A percentile compares a stretch with the other conserved stretches of the same genome.
These are phyloP conservation scores for Cynanchum wilfordii DNA, from an alignment of 257 asterid genomes.

Conservation along the genomic window DNA sequence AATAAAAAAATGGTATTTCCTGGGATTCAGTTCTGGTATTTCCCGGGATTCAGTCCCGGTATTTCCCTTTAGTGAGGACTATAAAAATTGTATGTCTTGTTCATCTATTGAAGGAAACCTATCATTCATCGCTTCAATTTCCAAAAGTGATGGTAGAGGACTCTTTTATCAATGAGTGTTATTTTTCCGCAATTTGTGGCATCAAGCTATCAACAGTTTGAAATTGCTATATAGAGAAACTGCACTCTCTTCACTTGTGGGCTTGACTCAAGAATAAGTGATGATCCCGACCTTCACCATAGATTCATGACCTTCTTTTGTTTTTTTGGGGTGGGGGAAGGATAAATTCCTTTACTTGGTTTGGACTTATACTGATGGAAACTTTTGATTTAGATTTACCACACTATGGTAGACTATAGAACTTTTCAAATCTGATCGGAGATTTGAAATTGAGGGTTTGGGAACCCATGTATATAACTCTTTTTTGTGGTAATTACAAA, in stretches of 20 bases:
- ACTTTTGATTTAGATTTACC: not conserved
- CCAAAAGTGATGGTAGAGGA: not conserved
- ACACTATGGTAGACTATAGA: not conserved
- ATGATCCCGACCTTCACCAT: not conserved
- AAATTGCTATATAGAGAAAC: not conserved
- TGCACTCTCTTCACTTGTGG: not conserved
- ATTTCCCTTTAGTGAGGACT: no score
- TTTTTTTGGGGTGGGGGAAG: no score
- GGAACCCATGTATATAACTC: not conserved
- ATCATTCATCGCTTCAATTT: not conserved
- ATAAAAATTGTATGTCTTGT: no score
- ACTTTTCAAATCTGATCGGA: not conserved
- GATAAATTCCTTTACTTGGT: not conserved
- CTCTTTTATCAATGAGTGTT: not conserved
- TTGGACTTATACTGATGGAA: not conserved
- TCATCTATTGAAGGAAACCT: not conserved
- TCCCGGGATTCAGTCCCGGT: no score
- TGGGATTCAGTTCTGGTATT: no score
- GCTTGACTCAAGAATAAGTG: not conserved
- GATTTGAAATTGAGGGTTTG: not conserved
- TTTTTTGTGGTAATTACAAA: not conserved
- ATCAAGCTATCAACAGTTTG: not conserved
- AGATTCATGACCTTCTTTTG: not conserved
- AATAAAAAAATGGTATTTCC: no score
- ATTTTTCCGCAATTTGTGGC: not conserved